Percentiles rank a stretch among this genome's conserved stretches.
Conservation (phyloP, 2,329 filamentous ascomycete genomes). For the Fusarium denticulatum region DNA sequence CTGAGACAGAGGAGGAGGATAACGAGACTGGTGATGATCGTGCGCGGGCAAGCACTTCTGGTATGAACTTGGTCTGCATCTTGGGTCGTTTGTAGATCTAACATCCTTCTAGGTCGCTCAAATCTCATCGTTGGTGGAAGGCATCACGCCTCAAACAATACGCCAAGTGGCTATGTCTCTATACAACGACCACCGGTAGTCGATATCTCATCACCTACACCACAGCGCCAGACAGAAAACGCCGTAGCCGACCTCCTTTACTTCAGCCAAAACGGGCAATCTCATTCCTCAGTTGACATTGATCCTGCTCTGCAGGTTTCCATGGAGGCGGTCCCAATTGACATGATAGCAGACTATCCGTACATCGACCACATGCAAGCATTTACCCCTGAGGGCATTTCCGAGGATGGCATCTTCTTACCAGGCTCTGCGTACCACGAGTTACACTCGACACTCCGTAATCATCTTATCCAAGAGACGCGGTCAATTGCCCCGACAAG, state of each 20-base stretch:
- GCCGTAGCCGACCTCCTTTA: constrained; percentile 51
- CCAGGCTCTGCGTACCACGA: constrained; percentile 59
- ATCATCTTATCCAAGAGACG: constrained; percentile 57
- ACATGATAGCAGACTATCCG: constrained; percentile 34
- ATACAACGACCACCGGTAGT: not conserved
- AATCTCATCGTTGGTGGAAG: not conserved
- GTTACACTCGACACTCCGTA: constrained; percentile 56
- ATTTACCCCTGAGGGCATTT: constrained; percentile 47
- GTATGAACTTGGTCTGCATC: not conserved
- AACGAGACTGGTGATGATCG: constrained; percentile 9
- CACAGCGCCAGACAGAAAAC: constrained; percentile 47
- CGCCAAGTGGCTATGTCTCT: constrained; percentile 12
- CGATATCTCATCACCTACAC: constrained; percentile 29
- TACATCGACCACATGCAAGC: constrained; percentile 43
- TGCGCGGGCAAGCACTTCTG: not conserved
- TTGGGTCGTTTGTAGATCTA: not conserved
- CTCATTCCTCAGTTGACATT: constrained; percentile 20
- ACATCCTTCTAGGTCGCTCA: not conserved
- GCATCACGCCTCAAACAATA: not conserved
- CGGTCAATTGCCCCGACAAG: constrained; percentile 52
- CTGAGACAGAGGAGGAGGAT: constrained; percentile 37
- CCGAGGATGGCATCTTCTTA: constrained; percentile 56
- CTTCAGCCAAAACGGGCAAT: constrained; percentile 47
- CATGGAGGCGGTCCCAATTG: constrained; percentile 33
- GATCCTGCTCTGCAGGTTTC: constrained; percentile 35